phyloP scores from a whole-genome alignment of 495 filamentous ascomycete species.

The Xeromyces bisporus region DNA sequence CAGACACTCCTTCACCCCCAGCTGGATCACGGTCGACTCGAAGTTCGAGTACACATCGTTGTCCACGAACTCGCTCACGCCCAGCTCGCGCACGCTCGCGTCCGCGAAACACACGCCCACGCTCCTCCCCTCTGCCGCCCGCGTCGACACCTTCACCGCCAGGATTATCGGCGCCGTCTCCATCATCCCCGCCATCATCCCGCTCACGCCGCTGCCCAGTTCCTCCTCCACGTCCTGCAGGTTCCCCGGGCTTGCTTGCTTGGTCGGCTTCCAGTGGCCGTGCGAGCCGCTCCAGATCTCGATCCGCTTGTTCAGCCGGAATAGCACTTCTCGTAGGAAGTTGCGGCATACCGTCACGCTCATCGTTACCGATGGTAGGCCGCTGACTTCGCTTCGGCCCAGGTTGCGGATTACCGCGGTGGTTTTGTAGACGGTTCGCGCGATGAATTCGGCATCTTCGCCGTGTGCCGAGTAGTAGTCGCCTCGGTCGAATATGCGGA shows the following conservation, averaged over 20 bases:
- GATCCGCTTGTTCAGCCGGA: slow-evolving; percentile 72
- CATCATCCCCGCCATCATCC: slow-evolving; percentile 38
- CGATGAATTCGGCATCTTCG: slow-evolving; percentile 84
- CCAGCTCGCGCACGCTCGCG: slow-evolving; percentile 87
- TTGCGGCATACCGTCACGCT: slow-evolving; percentile 86
- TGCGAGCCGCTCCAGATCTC: slow-evolving; percentile 74
- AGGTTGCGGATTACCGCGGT: slow-evolving; percentile 87
- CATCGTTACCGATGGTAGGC: slow-evolving; percentile 84
- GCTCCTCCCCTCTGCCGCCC: slow-evolving; percentile 65
- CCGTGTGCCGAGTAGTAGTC: slow-evolving; percentile 95
- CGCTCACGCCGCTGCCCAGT: slow-evolving; percentile 43
- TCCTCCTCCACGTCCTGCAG: slow-evolving; percentile 96
- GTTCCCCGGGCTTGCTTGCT: slow-evolving; percentile 90
- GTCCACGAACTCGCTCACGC: slow-evolving; percentile 93
- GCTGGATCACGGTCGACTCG: slow-evolving; percentile 86
- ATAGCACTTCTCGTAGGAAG: slow-evolving; percentile 86
- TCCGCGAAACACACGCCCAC: slow-evolving; percentile 97
- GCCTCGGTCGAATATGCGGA: slow-evolving; percentile 85
- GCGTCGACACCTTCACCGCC: slow-evolving; percentile 80
- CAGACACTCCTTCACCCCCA: slow-evolving; percentile 88
- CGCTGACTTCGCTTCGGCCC: slow-evolving; percentile 62
- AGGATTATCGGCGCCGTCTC: slow-evolving; percentile 87
- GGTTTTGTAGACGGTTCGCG: slow-evolving; percentile 88
- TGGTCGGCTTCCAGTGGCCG: slow-evolving; percentile 78
- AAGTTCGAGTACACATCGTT: slow-evolving; percentile 98